A percentile compares a stretch with the other conserved stretches of the same genome.
These are phyloP conservation scores for Fusarium pseudograminearum DNA, from an alignment of 2,329 filamentous ascomycete species.

Conservation along the genomic window DNA sequence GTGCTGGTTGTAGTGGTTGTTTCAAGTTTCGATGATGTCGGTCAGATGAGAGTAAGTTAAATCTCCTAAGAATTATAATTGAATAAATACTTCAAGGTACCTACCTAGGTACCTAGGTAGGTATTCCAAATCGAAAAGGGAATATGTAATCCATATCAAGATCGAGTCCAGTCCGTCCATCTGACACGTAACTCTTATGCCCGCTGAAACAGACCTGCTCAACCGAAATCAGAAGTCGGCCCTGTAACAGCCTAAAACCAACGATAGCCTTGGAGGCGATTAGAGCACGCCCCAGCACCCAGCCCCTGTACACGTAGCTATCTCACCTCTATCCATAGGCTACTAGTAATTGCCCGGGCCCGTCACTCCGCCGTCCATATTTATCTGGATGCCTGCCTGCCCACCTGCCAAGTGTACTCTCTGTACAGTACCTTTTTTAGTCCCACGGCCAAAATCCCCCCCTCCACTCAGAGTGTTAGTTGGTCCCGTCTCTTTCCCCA, in stretches of 20 bases:
- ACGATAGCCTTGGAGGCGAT: constrained; percentile 11
- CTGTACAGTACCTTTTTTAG: constrained; percentile 1
- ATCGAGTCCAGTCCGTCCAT: not conserved
- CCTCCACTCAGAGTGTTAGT: constrained; percentile 10
- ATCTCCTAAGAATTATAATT: not conserved
- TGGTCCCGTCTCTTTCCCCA: constrained; percentile 12
- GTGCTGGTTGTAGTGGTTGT: not conserved
- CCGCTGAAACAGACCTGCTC: constrained; percentile 18
- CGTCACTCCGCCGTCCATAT: constrained; percentile 21
- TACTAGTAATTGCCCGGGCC: too few species aligned
- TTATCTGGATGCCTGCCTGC: constrained; percentile 5
- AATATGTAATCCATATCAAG: not conserved
- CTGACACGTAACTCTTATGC: constrained; percentile 28
- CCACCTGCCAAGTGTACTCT: constrained; percentile 16
- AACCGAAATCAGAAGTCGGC: constrained; percentile 5
- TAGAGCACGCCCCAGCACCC: constrained; percentile 5
- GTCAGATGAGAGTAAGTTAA: not conserved
- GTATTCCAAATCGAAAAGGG: not conserved
- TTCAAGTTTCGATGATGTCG: constrained; percentile 1
- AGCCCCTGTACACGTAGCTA: constrained; percentile 25
- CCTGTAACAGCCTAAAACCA: constrained; percentile 29
- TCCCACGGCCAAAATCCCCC: constrained; percentile 28
- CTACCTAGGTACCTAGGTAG: not conserved
- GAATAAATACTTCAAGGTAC: not conserved
- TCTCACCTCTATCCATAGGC: not conserved